These are phyloP conservation scores for Daldinia decipiens DNA, from an alignment of 495 filamentous ascomycete genomes.

Conservation along the genomic window DNA sequence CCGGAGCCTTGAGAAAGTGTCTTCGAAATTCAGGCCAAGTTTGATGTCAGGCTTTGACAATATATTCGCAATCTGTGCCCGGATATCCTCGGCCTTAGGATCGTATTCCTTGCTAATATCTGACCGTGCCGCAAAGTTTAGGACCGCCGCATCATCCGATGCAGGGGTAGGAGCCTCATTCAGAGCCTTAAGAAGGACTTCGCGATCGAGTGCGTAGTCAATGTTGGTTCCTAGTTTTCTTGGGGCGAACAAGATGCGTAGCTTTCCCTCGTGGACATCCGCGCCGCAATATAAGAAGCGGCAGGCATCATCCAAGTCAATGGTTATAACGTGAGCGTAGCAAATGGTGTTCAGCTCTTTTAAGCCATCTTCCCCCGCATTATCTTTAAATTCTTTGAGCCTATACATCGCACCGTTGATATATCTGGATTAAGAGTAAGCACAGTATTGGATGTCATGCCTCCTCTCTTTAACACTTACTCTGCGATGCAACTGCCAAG, in stretches of 20 bases:
- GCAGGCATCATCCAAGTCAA: slow-evolving; percentile 56
- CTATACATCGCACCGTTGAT: slow-evolving; percentile 54
- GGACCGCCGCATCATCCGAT: slow-evolving; percentile 32
- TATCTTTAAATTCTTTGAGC: slow-evolving; percentile 51
- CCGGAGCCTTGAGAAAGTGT: slow-evolving; percentile 58
- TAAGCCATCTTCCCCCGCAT: slow-evolving; percentile 51
- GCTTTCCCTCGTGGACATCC: slow-evolving; percentile 57
- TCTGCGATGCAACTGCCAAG: slow-evolving; percentile 57
- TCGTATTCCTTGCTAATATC: slow-evolving; percentile 60
- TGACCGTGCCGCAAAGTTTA: slow-evolving; percentile 58
- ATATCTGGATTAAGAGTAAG: slow-evolving; percentile 50
- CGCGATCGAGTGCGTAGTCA: slow-evolving; percentile 48
- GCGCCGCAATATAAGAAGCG: slow-evolving; percentile 58
- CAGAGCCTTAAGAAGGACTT: slow-evolving; percentile 54
- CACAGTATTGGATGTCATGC: neutral
- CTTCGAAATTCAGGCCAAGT: slow-evolving; percentile 60
- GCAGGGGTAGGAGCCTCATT: slow-evolving; percentile 52
- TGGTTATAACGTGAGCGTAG: slow-evolving; percentile 56
- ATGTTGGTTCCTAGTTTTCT: slow-evolving; percentile 58
- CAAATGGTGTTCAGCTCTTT: slow-evolving; percentile 61
- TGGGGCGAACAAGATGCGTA: slow-evolving; percentile 59
- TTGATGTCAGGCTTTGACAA: slow-evolving; percentile 56
- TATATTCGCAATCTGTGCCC: slow-evolving; percentile 50
- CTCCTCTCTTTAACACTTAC: slow-evolving; percentile 45
- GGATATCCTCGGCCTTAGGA: slow-evolving; percentile 47